phyloP scores from a whole-genome alignment of 2,329 filamentous ascomycete genomes.

The Aureobasidium pullulans region DNA sequence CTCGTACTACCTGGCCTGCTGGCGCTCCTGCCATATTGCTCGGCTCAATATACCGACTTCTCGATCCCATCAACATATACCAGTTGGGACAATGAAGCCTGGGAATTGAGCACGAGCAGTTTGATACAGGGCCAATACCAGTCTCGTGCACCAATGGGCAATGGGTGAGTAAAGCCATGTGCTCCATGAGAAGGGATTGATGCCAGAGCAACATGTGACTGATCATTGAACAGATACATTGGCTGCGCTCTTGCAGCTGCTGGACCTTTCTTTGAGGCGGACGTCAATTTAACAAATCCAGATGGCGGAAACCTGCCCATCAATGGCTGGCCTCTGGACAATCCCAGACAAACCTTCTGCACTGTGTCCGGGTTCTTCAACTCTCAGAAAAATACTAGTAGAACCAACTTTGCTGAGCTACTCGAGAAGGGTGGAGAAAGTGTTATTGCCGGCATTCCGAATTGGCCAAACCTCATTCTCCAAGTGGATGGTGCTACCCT shows the following conservation, averaged over 20 bases:
- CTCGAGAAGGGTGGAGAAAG: conserved; percentile 63
- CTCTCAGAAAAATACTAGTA: conserved; percentile 49
- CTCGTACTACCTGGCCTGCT: not conserved
- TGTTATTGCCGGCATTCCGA: conserved; percentile 63
- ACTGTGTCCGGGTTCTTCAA: conserved; percentile 63
- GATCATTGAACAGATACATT: conserved; percentile 37
- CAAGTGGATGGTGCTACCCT: conserved; percentile 49
- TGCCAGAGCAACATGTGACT: not conserved
- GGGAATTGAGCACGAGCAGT: conserved; percentile 46
- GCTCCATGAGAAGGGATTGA: not conserved
- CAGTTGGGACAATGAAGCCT: conserved; percentile 53
- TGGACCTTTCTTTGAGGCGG: conserved; percentile 57
- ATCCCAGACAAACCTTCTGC: conserved; percentile 56
- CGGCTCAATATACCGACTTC: conserved; percentile 16
- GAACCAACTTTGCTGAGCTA: conserved; percentile 61
- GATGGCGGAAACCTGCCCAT: conserved; percentile 30
- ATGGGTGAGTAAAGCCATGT: conserved; percentile 34
- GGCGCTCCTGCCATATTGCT: not conserved
- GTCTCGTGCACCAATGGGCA: conserved; percentile 52
- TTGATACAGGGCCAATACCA: conserved; percentile 54
- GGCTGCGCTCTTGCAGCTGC: conserved; percentile 57
- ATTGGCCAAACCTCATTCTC: conserved; percentile 56
- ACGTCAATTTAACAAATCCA: conserved; percentile 47
- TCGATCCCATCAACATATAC: conserved; percentile 28
- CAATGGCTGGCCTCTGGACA: conserved; percentile 59